A percentile compares a stretch with the other conserved stretches of the same genome.
These are phyloP conservation scores for Strigomonas culicis DNA, from an alignment of 208 protist genomes.

Conservation along the genomic window DNA sequence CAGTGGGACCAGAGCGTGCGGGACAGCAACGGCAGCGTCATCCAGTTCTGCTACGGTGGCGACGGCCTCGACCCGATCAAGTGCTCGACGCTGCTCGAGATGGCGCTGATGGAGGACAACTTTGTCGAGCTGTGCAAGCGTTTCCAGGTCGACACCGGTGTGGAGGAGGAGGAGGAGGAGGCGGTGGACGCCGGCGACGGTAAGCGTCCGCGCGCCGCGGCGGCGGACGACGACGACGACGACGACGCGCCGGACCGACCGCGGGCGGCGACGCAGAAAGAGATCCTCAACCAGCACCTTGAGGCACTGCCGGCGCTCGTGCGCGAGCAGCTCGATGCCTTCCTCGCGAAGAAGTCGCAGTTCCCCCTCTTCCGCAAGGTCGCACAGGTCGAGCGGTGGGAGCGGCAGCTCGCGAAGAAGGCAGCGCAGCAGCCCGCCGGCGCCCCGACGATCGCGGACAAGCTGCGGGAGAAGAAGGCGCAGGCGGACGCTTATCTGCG, in stretches of 20 bases:
- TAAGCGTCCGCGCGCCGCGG: background rate
- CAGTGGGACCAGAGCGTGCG: conserved; percentile 96
- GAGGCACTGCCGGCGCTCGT: conserved; percentile 49
- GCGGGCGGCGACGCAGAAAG: conserved; percentile 29
- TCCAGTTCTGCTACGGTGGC: conserved; percentile 99
- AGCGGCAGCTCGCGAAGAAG: conserved; percentile 21
- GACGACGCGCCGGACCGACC: conserved; percentile 17
- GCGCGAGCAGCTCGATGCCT: conserved; percentile 34
- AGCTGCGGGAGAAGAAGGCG: conserved; percentile 55
- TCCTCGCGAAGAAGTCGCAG: conserved; percentile 53
- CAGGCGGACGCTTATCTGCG: conserved; percentile 58
- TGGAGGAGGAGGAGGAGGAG: conserved; percentile 4
- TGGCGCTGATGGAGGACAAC: conserved; percentile 91
- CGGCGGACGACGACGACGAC: conserved; percentile 13
- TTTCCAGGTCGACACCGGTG: conserved; percentile 52
- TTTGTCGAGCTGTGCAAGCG: conserved; percentile 49
- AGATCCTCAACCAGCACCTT: conserved; percentile 14
- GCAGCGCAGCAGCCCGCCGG: background rate
- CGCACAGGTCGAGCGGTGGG: conserved; percentile 76
- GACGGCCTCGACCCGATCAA: conserved; percentile 97
- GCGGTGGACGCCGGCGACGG: background rate
- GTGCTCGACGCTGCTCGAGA: conserved; percentile 90
- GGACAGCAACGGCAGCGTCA: conserved; percentile 91
- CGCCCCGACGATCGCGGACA: conserved; percentile 21
- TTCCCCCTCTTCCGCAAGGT: conserved; percentile 75